Percentiles rank a stretch among this genome's conserved stretches.
phyloP scores from a whole-genome alignment of 176 grass and related monocot species.

The Calamus simplicifolius region DNA sequence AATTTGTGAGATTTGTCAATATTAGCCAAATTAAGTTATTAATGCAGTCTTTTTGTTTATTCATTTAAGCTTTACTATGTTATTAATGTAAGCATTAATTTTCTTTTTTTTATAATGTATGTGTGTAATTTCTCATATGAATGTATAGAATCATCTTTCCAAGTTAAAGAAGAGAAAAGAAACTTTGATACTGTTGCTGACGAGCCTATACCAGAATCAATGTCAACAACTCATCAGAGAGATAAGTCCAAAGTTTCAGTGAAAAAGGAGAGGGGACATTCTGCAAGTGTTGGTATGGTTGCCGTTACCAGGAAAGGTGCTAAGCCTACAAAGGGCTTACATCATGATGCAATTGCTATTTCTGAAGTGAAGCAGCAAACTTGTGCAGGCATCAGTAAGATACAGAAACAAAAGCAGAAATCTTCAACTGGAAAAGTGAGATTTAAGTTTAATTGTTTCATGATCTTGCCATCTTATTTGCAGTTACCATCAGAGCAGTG shows the following conservation, averaged over 20 bases:
- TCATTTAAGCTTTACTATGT: too few relatives aligned
- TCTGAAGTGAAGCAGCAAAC: slow-evolving; percentile 71
- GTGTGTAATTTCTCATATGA: too few relatives aligned
- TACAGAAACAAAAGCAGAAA: slow-evolving; percentile 71
- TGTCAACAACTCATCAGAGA: slow-evolving; percentile 39
- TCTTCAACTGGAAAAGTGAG: slow-evolving; percentile 53
- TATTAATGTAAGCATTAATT: too few relatives aligned
- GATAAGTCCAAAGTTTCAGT: slow-evolving; percentile 41
- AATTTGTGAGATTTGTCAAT: too few relatives aligned
- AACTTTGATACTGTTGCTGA: slow-evolving; percentile 52
- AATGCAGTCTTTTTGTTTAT: too few relatives aligned
- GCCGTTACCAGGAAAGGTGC: slow-evolving; percentile 50
- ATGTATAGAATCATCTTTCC: slow-evolving; percentile 76
- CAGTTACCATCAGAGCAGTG: too few relatives aligned
- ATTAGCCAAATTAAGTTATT: too few relatives aligned
- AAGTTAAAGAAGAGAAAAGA: slow-evolving; percentile 76
- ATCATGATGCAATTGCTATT: slow-evolving; percentile 39
- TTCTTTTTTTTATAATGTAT: too few relatives aligned
- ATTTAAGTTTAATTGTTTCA: slow-evolving; percentile 1
- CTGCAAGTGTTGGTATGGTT: slow-evolving; percentile 37
- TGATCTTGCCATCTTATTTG: too few relatives aligned
- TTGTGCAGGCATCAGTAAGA: slow-evolving; percentile 42
- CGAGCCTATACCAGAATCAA: slow-evolving; percentile 35
- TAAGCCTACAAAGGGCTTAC: slow-evolving; percentile 52
- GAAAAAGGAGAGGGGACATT: slow-evolving; percentile 64